These are phyloP conservation scores for Abrus pulchellus DNA, from an alignment of 306 rosid genomes.

Conservation along the genomic window DNA sequence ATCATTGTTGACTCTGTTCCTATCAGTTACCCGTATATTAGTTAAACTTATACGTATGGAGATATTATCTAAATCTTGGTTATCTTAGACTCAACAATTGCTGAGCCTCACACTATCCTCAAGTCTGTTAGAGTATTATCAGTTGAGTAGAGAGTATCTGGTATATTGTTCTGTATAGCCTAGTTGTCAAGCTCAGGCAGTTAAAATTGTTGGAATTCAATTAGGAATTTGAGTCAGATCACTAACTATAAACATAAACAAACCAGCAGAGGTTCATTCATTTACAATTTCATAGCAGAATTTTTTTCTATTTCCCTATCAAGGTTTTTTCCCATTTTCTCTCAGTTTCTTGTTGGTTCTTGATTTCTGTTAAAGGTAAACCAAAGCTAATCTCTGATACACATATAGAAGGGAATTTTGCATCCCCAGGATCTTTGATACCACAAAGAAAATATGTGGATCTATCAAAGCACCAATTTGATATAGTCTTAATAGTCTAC, in stretches of 20 bases:
- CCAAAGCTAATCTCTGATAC: background rate
- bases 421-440: conserved; percentile 27
- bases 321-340: background rate
- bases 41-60: background rate
- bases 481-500: conserved; percentile 4
- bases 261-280: background rate
- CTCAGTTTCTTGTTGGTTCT: background rate
- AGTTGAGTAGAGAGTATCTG: background rate
- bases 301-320: background rate
- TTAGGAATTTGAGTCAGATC: background rate
- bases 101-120: background rate
- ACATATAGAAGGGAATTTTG: background rate
- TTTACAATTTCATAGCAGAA: background rate
- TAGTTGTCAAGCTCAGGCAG: background rate
- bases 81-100: background rate
- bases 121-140: background rate
- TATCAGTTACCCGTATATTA: background rate
- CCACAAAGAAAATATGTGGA: conserved; percentile 5
- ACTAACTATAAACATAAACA: background rate
- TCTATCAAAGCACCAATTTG: background rate
- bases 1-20: background rate
- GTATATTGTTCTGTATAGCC: background rate
- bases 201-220: background rate
- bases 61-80: background rate
- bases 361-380: background rate